Evolutionary conservation across 345 rosid species (phyloP).

Genomic region (Reutealis trisperma): DNA sequence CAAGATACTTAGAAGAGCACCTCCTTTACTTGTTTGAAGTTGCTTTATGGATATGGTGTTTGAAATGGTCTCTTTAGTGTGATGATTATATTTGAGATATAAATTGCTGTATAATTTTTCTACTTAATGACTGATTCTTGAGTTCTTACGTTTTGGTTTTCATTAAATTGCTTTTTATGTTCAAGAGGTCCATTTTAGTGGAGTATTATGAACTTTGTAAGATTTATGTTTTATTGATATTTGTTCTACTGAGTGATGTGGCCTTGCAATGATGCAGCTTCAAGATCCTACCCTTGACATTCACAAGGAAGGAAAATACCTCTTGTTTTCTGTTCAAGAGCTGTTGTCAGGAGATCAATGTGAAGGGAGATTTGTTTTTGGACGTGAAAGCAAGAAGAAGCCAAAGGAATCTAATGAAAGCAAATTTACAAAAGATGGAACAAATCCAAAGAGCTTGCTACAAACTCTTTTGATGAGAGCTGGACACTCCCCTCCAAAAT

Average conservation of each 20-base stretch:
- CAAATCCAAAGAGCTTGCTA: conserved; percentile 90
- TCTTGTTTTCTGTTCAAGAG: conserved; percentile 90
- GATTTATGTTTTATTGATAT: not conserved
- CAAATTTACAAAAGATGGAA: conserved; percentile 75
- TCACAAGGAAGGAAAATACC: conserved; percentile 85
- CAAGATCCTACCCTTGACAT: conserved; percentile 71
- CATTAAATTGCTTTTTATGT: not conserved
- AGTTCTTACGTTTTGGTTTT: not conserved
- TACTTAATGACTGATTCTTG: not conserved
- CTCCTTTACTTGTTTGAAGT: not conserved
- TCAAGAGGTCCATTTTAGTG: not conserved
- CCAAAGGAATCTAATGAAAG: conserved; percentile 50
- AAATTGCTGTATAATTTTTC: not conserved
- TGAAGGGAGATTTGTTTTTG: conserved; percentile 96
- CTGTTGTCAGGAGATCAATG: conserved; percentile 89
- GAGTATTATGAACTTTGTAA: not conserved
- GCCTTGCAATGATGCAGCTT: conserved; percentile 54
- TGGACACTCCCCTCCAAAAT: conserved; percentile 95
- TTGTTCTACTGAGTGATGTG: not conserved
- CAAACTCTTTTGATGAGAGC: conserved; percentile 96
- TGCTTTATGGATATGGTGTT: not conserved
- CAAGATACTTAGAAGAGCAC: not conserved
- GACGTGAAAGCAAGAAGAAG: conserved; percentile 71
- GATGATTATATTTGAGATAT: not conserved
- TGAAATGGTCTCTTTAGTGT: not conserved